Base-by-base conservation (phyloP, 495 filamentous ascomycete genomes). In the Hyaloscypha variabilis region DNA sequence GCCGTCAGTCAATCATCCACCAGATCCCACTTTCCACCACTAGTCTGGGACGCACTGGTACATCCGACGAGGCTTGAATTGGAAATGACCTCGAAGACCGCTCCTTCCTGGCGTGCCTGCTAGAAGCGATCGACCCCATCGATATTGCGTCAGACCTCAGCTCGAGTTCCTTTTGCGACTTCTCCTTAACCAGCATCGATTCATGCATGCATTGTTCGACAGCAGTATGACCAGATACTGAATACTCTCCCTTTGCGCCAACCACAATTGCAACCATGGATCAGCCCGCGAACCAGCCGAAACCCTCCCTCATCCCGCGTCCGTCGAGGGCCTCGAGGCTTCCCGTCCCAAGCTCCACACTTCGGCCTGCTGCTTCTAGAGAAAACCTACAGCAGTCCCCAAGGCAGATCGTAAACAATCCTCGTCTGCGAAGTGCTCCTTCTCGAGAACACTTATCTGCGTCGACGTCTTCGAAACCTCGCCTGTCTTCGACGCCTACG, bases 301-400 rank as follows among this genome's bases (percentile, higher is more conserved):
- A 46, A 23, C 67, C 64, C 8, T 74, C 73, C 26, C 71, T 69
- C n/a, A 74, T 78, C 64, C 76, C 78, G 13, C 68, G 75, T 8
- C 62, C 73, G 19, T 80, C 78, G 49, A 75, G 69, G 56, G 61
- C 71, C 26, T 80, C 78, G 46, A 75, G 69, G 55, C 63, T 79
- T 10, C 78, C 78, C 25, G 62, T 78, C 31, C 72, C 75, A 36
- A 66, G 60, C 53, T 26, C 70, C 13, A 34, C 54, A 29, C 49
- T 74, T 17, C 71, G 71, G 19, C 62, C 70, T 28, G 42, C 68
- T 17, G 56, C 68, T 13, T 74, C 72, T 0, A 68, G 62, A 62
- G 73, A 75, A 49, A 70, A 63, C 24, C 72, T 72, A 8, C 60
- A 67, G 57, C 55, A 64, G 30, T 23, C 58, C 2, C 39, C 66